A percentile compares a stretch with the other conserved stretches of the same genome.
Evolutionary conservation across 2,329 filamentous ascomycete species (phyloP).

Genomic region (Neofusicoccum cordaticola): DNA sequence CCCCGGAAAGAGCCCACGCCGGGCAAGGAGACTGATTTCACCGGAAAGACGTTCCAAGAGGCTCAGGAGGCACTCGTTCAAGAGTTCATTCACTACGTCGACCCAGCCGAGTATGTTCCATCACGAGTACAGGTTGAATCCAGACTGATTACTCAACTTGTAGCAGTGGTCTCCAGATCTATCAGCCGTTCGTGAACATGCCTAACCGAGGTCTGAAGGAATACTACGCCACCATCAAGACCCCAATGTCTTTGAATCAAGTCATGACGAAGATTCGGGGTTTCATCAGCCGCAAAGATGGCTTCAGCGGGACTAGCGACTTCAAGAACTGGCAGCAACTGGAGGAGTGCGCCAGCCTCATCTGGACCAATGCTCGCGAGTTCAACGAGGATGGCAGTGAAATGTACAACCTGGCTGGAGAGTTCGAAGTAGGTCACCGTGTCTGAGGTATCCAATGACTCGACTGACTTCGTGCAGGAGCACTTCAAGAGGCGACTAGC

Average conservation of each 20-base stretch:
- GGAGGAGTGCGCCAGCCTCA: constrained; percentile 72
- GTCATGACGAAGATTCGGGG: constrained; percentile 76
- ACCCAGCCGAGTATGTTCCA: constrained; percentile 39
- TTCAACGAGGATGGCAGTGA: constrained; percentile 93
- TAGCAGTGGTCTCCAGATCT: constrained; percentile 62
- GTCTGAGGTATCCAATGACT: too few species aligned
- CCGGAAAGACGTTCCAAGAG: constrained; percentile 74
- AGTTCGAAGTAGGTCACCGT: constrained; percentile 65
- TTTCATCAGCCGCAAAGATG: constrained; percentile 61
- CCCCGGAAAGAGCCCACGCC: constrained; percentile 32
- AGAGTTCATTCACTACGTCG: constrained; percentile 66
- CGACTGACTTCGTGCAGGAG: constrained; percentile 46
- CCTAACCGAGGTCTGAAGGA: constrained; percentile 74
- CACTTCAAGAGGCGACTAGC: constrained; percentile 67
- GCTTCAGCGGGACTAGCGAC: constrained; percentile 59
- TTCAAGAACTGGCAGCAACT: constrained; percentile 82
- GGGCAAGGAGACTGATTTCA: constrained; percentile 55
- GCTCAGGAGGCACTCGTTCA: constrained; percentile 83
- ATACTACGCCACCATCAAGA: constrained; percentile 80
- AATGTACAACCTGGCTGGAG: constrained; percentile 71
- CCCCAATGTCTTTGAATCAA: constrained; percentile 74
- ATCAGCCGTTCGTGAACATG: constrained; percentile 73
- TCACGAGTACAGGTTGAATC: background rate
- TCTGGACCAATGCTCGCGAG: constrained; percentile 84
- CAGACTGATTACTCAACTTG: background rate